Evolutionary conservation across 1,284 basidiomycete genomes (phyloP).

Genomic region (Trametes versicolor): DNA sequence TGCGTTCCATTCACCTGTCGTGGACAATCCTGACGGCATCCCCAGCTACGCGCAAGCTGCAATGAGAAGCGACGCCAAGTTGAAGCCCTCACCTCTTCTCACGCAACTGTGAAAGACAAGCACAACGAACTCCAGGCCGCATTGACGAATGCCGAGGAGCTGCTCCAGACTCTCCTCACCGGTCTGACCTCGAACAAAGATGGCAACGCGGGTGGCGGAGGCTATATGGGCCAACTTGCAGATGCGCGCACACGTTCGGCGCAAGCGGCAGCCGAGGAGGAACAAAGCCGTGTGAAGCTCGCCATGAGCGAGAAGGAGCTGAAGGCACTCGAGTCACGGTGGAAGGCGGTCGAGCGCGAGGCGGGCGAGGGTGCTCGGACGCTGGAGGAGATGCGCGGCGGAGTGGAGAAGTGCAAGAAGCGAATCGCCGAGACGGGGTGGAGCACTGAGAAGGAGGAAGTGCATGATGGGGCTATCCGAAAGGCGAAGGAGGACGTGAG

Average conservation of each 20-base stretch:
- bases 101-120: conserved; percentile 77
- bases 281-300: conserved; percentile 86
- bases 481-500: conserved; percentile 68
- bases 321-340: conserved; percentile 79
- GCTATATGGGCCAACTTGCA: conserved; percentile 97
- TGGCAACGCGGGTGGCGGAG: conserved; percentile 76
- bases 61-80: conserved; percentile 69
- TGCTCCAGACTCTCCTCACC: conserved; percentile 95
- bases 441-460: conserved; percentile 81
- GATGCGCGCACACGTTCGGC: conserved; percentile 85
- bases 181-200: conserved; percentile 81
- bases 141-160: conserved; percentile 85
- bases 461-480: conserved; percentile 66
- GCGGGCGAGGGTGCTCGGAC: conserved; percentile 80
- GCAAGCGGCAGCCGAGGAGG: conserved; percentile 85
- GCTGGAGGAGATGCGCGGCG: conserved; percentile 67
- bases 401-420: conserved; percentile 66
- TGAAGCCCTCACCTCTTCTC: conserved; percentile 65
- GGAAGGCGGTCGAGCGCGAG: conserved; percentile 89
- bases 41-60: conserved; percentile 65
- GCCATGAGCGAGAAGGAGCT: conserved; percentile 86
- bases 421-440: conserved; percentile 77
- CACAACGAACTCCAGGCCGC: conserved; percentile 73
- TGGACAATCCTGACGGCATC: conserved; percentile 21
- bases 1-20: conserved; percentile 32